Evolutionary conservation across 2,329 filamentous ascomycete species (phyloP), one percentile per base, ranked within the genome.

Genomic region (Phaeomoniella chlamydospora): DNA sequence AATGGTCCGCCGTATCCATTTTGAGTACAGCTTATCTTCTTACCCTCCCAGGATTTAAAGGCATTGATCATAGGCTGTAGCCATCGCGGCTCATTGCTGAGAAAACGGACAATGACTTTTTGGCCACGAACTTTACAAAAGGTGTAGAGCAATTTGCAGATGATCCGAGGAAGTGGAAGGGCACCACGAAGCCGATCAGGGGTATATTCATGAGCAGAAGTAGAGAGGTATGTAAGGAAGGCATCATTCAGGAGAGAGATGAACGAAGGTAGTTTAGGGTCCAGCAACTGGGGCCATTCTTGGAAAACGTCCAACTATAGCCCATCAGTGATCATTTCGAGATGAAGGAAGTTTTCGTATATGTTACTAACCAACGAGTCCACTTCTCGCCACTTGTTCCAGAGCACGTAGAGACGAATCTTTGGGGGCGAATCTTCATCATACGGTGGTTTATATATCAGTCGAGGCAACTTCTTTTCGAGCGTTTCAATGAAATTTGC

Each of bases 61-160:
- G 80, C 78, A 2, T 70, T 67, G 5, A 94, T 66, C 41, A 98
- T 68, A 1, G 80, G 69, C 53, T 94, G 87, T 11, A 98, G 70
- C 49, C 87, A 80, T 49, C 72, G 79, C 2, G 86, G 80, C 55
- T 96, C 90, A 44, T 90, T 93, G 52, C 82, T 88, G 44, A 98
- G 65, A 51, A 96, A 94, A 30, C 84, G 75, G 36, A 86, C 77
- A 46, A 98, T 79, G 35, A 98, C 80, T 57, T 96, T 96, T 53
- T 90, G 78, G 15, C 90, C 88, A 36, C 90, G 74, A 35, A 96
- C 80, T 59, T 98, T 98, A 67, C 86, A 94, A 41, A 98, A 80
- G 0, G 79, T 80, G 53, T 96, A 96, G 22, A 98, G 57, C 2
- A 96, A 65, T 42, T 71, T 74, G 54, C 80, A 84, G 37, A 93